Conservation (phyloP, 2,329 filamentous ascomycete genomes). For the Verticillium albo-atrum region DNA sequence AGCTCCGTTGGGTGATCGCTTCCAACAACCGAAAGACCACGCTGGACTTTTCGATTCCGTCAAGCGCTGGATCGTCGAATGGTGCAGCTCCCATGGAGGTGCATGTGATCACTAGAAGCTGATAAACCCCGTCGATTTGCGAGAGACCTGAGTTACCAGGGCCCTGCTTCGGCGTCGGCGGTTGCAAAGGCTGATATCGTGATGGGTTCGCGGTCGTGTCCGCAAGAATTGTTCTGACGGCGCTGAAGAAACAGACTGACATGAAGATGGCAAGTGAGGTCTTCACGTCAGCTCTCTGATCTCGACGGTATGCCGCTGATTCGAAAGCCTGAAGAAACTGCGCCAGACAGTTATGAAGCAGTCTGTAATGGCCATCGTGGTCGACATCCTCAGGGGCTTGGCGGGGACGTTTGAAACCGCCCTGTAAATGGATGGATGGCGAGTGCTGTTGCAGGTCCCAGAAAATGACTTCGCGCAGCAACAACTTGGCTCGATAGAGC, state of each 20-base stretch:
- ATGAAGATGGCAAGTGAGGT: constrained; percentile 49
- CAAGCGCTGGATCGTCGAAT: constrained; percentile 34
- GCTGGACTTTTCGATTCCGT: not conserved
- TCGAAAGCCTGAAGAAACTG: constrained; percentile 52
- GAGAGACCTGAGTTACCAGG: constrained; percentile 2
- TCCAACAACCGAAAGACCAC: not conserved
- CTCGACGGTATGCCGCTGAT: constrained; percentile 32
- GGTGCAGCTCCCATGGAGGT: constrained; percentile 36
- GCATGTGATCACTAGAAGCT: constrained; percentile 46
- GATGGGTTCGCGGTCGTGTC: constrained; percentile 33
- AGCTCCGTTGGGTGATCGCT: constrained; percentile 2
- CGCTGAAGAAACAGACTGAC: constrained; percentile 55
- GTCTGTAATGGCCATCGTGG: constrained; percentile 39
- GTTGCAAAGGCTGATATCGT: constrained; percentile 7
- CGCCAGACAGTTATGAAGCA: constrained; percentile 45
- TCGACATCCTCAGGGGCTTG: constrained; percentile 36
- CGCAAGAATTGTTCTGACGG: constrained; percentile 46
- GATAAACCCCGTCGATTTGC: constrained; percentile 31
- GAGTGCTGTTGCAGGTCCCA: constrained; percentile 48
- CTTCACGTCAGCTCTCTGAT: constrained; percentile 32
- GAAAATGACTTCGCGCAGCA: constrained; percentile 50
- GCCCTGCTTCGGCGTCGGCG: constrained; percentile 5
- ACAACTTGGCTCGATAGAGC: constrained; percentile 48
- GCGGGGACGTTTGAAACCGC: constrained; percentile 13
- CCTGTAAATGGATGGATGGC: constrained; percentile 34